A percentile compares a stretch with the other conserved stretches of the same genome.
These are phyloP conservation scores for Acacia acuminata DNA, from an alignment of 306 rosid species.

Conservation along the genomic window DNA sequence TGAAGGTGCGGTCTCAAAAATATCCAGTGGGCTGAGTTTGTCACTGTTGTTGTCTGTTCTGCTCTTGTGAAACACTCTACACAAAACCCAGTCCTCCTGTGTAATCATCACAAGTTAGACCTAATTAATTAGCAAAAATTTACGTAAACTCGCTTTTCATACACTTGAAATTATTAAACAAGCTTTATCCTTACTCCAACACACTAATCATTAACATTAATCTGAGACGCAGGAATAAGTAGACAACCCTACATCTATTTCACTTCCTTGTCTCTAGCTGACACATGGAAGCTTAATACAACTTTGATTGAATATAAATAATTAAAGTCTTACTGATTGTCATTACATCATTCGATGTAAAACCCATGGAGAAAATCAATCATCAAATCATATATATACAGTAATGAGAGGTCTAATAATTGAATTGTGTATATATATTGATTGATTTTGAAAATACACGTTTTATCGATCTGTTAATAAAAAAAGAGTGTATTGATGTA, in stretches of 20 bases:
- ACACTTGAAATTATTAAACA: constrained; percentile 15
- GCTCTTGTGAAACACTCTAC: constrained; percentile 86
- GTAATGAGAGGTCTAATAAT: background rate
- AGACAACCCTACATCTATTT: background rate
- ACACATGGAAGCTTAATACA: constrained; percentile 7
- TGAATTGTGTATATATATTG: background rate
- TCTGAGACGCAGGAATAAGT: background rate
- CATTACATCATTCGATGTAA: background rate
- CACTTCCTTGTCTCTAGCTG: background rate
- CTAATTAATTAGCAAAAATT: constrained; percentile 41
- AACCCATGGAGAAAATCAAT: background rate
- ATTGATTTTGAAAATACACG: background rate
- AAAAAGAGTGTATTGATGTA: too few species aligned
- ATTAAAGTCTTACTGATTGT: background rate
- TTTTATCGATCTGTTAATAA: too few species aligned
- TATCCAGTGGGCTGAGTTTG: constrained; percentile 48
- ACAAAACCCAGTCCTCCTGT: constrained; percentile 99
- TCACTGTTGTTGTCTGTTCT: constrained; percentile 54
- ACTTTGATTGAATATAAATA: background rate
- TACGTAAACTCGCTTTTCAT: constrained; percentile 9
- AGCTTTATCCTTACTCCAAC: constrained; percentile 33
- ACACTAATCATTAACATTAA: constrained; percentile 24
- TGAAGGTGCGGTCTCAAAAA: constrained; percentile 43
- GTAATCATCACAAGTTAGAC: constrained; percentile 29
- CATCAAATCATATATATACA: background rate